These are phyloP conservation scores for Neocatenulostroma microsporum DNA, from an alignment of 2,329 filamentous ascomycete genomes.

Conservation along the genomic window DNA sequence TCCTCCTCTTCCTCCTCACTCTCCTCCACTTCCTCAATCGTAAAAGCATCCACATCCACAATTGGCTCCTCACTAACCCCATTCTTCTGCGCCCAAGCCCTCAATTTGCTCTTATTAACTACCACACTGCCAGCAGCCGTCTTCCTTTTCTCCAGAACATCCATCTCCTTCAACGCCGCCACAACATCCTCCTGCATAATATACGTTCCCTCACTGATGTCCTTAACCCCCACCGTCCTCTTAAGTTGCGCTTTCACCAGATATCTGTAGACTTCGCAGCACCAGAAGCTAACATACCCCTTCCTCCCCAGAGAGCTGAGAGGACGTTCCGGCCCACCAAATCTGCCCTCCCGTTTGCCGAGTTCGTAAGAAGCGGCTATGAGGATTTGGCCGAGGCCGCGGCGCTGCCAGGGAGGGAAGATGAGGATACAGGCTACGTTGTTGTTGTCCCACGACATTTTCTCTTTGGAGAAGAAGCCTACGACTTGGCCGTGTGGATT, in stretches of 20 bases:
- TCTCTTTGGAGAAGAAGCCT: slow-evolving; percentile 99
- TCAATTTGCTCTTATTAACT: slow-evolving; percentile 52
- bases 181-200: slow-evolving; percentile 81
- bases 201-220: slow-evolving; percentile 70
- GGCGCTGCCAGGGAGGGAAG: slow-evolving; percentile 91
- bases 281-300: slow-evolving; percentile 82
- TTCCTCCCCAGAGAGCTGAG: slow-evolving; percentile 76
- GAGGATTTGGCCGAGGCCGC: slow-evolving; percentile 76
- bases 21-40: slow-evolving; percentile 53
- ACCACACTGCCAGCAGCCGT: slow-evolving; percentile 43
- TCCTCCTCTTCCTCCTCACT: slow-evolving; percentile 18
- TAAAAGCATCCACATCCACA: slow-evolving; percentile 68
- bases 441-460: slow-evolving; percentile 98
- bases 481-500: slow-evolving; percentile 51
- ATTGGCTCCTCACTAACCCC: slow-evolving; percentile 56
- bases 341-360: slow-evolving; percentile 68
- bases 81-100: slow-evolving; percentile 59
- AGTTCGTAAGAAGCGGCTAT: slow-evolving; percentile 95
- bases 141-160: slow-evolving; percentile 53
- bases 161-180: slow-evolving; percentile 70
- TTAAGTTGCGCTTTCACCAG: slow-evolving; percentile 41
- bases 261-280: slow-evolving; percentile 68
- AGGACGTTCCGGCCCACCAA: slow-evolving; percentile 91
- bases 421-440: slow-evolving; percentile 94
- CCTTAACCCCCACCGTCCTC: slow-evolving; percentile 55